Evolutionary conservation across 192 early-diverging fungal species (phyloP).

Genomic region (Paraglomus occultum): DNA sequence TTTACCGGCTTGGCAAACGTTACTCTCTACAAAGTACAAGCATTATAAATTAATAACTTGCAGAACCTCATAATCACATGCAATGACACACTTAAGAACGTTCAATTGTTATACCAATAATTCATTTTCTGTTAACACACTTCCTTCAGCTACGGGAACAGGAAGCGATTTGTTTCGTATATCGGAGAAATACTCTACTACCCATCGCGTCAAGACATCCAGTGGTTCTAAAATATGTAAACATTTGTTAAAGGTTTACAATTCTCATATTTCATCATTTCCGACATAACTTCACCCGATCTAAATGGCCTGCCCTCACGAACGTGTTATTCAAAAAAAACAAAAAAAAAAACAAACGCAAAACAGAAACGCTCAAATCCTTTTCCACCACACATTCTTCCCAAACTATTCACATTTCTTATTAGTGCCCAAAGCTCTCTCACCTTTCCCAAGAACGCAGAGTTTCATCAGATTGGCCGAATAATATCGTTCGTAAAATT

Average conservation of each 20-base stretch:
- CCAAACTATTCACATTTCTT: background rate
- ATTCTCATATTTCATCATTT: background rate
- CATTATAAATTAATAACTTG: background rate
- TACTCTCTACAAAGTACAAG: constrained; percentile 50
- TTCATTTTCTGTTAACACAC: constrained; percentile 74
- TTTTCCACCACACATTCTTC: background rate
- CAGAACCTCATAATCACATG: background rate
- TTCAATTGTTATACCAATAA: constrained; percentile 46
- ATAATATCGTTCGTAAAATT: constrained; percentile 89
- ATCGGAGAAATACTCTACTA: constrained; percentile 72
- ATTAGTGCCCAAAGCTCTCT: background rate
- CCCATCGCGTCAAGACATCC: constrained; percentile 82
- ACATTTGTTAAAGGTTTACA: too few relatives aligned
- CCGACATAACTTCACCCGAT: background rate
- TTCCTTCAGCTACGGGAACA: constrained; percentile 64
- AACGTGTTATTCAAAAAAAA: background rate
- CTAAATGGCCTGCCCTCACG: too few relatives aligned
- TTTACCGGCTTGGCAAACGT: constrained; percentile 78
- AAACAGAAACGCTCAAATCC: background rate
- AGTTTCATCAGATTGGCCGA: constrained; percentile 96
- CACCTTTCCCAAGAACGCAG: constrained; percentile 78
- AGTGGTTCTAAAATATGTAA: constrained; percentile 63
- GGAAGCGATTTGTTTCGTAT: constrained; percentile 75
- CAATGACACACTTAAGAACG: background rate
- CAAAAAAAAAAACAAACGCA: background rate